Evolutionary conservation across 2,329 filamentous ascomycete species (phyloP), one percentile per base, ranked within the genome.

Genomic region (Teratosphaeria gauchensis): DNA sequence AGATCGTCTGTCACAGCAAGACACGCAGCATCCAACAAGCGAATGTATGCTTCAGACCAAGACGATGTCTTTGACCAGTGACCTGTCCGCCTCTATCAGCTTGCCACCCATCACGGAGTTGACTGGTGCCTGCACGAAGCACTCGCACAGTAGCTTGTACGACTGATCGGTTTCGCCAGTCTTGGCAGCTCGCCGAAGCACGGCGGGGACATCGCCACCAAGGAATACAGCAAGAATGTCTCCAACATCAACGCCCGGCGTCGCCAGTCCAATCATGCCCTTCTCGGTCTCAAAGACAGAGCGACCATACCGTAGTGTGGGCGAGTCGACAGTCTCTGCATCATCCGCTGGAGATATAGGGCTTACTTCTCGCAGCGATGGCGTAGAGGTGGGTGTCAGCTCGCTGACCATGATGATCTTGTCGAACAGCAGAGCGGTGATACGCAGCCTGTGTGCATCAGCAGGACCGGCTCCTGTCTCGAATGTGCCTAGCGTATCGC

Each of bases 191-290:
- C 55, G 64, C 16, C 68, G 66, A n/a, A 71, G 57, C 1, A 69
- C 58, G 19, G 70, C 62, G 5, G 68, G 69, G 7, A 69, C 68
- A 56, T 71, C 69, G 2, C 66, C 67, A 9, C 67, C 66, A 2
- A 69, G 55, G 9, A 70, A 30, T 2, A 69, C 59, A 1, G 64
- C 68, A 16, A 68, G 33, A 12, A 61, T 51, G 52, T 70, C 69
- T 3, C 65, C 63, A 8, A 60, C 53, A 4, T 54, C 32, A 19
- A 69, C 58, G 7, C 67, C 68, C 12, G 61, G 63, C 3, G 66
- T 68, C 2, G 65, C 68, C 46, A 70, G 56, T 4, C 68, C 69
- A 32, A 58, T 55, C 30, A 61, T 61, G 12, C 65, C 65, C 52
- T 63, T 63, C n/a, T 32, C 48, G 4, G 68, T 68, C 12, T 61